Percentiles rank a stretch among this genome's conserved stretches.
phyloP scores from a whole-genome alignment of 148 eudicot genomes.

The Vaccinium myrtillus region DNA sequence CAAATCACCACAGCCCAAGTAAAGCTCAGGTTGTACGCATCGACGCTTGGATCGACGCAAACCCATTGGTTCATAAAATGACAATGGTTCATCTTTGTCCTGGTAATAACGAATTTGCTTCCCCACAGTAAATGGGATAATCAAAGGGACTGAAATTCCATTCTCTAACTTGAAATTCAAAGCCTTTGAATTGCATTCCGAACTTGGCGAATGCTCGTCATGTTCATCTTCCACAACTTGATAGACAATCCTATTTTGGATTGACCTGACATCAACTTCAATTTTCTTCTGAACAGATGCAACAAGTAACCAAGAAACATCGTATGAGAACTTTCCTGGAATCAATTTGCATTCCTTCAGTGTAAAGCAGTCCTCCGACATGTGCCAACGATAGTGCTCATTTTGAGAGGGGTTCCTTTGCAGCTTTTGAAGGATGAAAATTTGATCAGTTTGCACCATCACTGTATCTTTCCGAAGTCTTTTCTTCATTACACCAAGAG shows the following conservation, averaged over 20 bases:
- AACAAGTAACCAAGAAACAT: slow-evolving; percentile 75
- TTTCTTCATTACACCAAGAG: slow-evolving; percentile 34
- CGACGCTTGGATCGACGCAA: slow-evolving; percentile 85
- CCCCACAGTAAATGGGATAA: slow-evolving; percentile 44
- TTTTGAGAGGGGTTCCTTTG: slow-evolving; percentile 49
- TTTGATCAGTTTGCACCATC: slow-evolving; percentile 48
- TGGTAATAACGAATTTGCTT: slow-evolving; percentile 18
- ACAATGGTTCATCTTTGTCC: slow-evolving; percentile 23
- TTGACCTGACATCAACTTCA: slow-evolving; percentile 58
- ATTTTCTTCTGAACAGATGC: slow-evolving; percentile 62
- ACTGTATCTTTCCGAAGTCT: slow-evolving; percentile 52
- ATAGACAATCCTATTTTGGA: slow-evolving; percentile 61
- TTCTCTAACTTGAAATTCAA: slow-evolving; percentile 64
- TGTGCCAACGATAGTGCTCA: slow-evolving; percentile 64
- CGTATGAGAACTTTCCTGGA: slow-evolving; percentile 61
- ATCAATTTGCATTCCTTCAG: slow-evolving; percentile 53
- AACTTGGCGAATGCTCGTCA: slow-evolving; percentile 23
- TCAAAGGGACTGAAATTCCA: slow-evolving; percentile 39
- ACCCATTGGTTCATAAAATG: slow-evolving; percentile 34
- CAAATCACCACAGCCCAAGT: slow-evolving; percentile 65
- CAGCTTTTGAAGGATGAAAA: slow-evolving; percentile 68
- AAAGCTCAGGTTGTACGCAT: slow-evolving; percentile 70
- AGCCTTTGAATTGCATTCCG: slow-evolving; percentile 34
- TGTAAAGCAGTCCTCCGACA: slow-evolving; percentile 69
- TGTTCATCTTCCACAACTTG: slow-evolving; percentile 49